Evolutionary conservation across 768 basidiomycete genomes (phyloP), one percentile per base, ranked within the genome.

Genomic region (Melanogaster broomeanus): DNA sequence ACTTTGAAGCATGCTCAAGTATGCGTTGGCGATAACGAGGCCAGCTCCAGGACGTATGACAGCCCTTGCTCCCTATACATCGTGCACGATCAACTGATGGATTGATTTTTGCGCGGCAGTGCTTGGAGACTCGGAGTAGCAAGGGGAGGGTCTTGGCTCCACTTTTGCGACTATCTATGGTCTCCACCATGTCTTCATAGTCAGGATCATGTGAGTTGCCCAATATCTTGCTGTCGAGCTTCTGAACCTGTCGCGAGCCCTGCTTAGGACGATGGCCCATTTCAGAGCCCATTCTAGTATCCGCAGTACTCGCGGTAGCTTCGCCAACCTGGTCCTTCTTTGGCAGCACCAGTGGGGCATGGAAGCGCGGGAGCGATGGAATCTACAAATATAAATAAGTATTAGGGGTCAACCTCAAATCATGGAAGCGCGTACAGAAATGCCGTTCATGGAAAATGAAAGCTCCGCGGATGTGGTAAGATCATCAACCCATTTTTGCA

Each of bases 171-270:
- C 13, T 21, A 7, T 56, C 50, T 3, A 48, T n/a, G n/a, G 41
- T 21, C 22, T 56, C 48, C 4, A 47, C 51, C 27, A 54, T 25
- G 27, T 58, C 56, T 18, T 37, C 38, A 31, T 53, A 58, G 9
- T 30, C 15, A 1, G 38, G 38, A 22, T 54, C 52, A 28, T 46
- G n/a, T 2, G 16, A 43, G 11, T 40, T 30, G 15, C 7, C 21
- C 1, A 54, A 37, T 11, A 33, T 48, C 43, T 52, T 52, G 40
- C 39, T 48, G 11, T 56, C 46, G 3, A 42, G 39, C 19, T 51
- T 51, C 19, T 44, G n/a, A 15, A 19, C 33, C 2, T 24, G 13
- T 16, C 11, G 30, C 11, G 6, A 6, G 10, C 27, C n/a, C n/a
- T n/a, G 10, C 18, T 13, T 11, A 5, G 30, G 40, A 25, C 12